These are phyloP conservation scores for Cryptosporidium parvum DNA, from an alignment of 169 alveolate species.

Conservation along the genomic window DNA sequence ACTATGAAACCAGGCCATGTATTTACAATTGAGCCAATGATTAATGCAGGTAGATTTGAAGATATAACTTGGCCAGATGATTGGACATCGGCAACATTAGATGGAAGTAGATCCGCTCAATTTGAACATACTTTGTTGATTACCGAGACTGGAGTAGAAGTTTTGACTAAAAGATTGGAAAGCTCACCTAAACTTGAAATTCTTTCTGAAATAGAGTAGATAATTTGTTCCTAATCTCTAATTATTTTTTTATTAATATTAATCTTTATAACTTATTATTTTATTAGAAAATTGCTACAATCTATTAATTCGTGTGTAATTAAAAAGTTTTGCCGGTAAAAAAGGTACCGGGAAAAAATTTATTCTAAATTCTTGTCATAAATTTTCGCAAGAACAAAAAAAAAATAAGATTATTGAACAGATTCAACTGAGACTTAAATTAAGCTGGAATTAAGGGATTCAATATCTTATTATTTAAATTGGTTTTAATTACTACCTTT, in stretches of 20 bases:
- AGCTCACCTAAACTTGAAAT: slow-evolving; percentile 92
- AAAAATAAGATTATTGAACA: slow-evolving; percentile 2
- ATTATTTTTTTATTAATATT: background rate
- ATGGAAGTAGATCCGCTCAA: slow-evolving; percentile 90
- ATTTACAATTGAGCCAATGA: slow-evolving; percentile 99
- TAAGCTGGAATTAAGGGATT: background rate
- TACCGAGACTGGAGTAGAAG: slow-evolving; percentile 94
- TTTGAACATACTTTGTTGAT: slow-evolving; percentile 98
- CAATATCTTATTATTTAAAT: background rate
- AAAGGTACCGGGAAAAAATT: slow-evolving; percentile 52
- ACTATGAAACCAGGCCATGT: slow-evolving; percentile 96
- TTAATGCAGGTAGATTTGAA: slow-evolving; percentile 94
- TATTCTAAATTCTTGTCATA: background rate
- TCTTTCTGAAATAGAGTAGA: slow-evolving; percentile 4
- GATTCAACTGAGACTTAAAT: background rate
- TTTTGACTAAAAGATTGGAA: slow-evolving; percentile 92
- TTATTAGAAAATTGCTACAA: background rate
- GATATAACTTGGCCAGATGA: slow-evolving; percentile 97
- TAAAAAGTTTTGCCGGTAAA: slow-evolving; percentile 49
- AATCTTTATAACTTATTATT: background rate
- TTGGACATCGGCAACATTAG: slow-evolving; percentile 98
- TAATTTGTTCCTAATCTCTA: background rate
- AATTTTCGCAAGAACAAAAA: slow-evolving; percentile 30
- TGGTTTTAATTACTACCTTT: background rate
- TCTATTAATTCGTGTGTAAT: slow-evolving; percentile 29